These are phyloP conservation scores for Ogataea pignaliae DNA, from an alignment of 805 yeast genomes.

Conservation along the genomic window DNA sequence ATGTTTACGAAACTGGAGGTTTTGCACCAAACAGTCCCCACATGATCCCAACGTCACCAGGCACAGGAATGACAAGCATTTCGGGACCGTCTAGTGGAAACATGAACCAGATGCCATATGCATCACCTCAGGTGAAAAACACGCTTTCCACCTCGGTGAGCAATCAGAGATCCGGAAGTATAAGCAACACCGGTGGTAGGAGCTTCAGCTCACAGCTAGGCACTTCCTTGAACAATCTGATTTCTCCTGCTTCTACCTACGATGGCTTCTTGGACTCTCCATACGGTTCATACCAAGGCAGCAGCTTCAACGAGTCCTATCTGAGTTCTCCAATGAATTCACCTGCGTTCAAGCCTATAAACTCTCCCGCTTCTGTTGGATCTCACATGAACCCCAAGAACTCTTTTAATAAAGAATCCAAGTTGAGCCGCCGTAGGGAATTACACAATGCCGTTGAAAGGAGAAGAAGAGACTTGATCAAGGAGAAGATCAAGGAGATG, in stretches of 20 bases:
- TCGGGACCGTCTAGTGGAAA: slow-evolving; percentile 5
- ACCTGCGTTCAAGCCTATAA: slow-evolving; percentile 29
- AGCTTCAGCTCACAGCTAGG: slow-evolving; percentile 29
- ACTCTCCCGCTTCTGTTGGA: slow-evolving; percentile 31
- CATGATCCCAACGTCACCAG: slow-evolving; percentile 9
- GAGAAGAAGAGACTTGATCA: slow-evolving; percentile 84
- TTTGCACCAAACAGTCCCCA: slow-evolving; percentile 4
- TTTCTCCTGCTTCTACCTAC: slow-evolving; percentile 33
- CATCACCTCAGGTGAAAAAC: slow-evolving; percentile 27
- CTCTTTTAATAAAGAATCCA: slow-evolving; percentile 56
- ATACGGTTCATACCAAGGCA: slow-evolving; percentile 30
- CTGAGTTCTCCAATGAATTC: slow-evolving; percentile 33
- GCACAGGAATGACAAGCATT: slow-evolving; percentile 12
- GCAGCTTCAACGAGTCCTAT: slow-evolving; percentile 27
- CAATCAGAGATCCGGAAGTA: slow-evolving; percentile 18
- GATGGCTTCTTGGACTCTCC: slow-evolving; percentile 32
- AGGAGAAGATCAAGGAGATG: slow-evolving; percentile 80
- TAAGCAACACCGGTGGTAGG: slow-evolving; percentile 22
- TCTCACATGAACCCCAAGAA: slow-evolving; percentile 32
- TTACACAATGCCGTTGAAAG: slow-evolving; percentile 94
- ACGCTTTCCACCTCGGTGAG: slow-evolving; percentile 12
- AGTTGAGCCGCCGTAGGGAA: slow-evolving; percentile 73
- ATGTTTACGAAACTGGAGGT: slow-evolving; percentile 8
- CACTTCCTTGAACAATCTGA: slow-evolving; percentile 26
- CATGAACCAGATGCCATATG: slow-evolving; percentile 18